A percentile compares a stretch with the other conserved stretches of the same genome.
Evolutionary conservation across 2,329 filamentous ascomycete species (phyloP).

Genomic region (Nothomitra cinnamomea): DNA sequence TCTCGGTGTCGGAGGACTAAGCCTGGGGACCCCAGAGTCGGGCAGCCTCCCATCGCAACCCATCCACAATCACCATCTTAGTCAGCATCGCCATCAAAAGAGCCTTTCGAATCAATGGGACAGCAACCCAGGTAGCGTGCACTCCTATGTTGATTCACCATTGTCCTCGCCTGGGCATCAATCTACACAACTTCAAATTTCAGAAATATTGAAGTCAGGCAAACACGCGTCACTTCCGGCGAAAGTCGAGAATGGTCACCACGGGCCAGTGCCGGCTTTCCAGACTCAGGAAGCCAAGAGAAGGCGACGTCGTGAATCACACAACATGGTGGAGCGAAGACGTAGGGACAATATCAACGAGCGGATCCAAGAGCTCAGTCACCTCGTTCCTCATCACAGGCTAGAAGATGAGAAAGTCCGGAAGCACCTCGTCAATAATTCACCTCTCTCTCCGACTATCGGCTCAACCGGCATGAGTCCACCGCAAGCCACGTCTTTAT

Average conservation of each 20-base stretch:
- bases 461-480: constrained; percentile 47
- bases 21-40: constrained; percentile 54
- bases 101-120: constrained; percentile 82
- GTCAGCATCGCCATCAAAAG: constrained; percentile 53
- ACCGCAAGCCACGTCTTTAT: constrained; percentile 69
- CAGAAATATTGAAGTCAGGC: constrained; percentile 68
- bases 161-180: constrained; percentile 67
- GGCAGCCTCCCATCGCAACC: constrained; percentile 60
- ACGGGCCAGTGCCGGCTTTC: constrained; percentile 30
- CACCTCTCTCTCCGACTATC: constrained; percentile 70
- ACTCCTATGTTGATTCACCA: constrained; percentile 76
- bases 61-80: constrained; percentile 48
- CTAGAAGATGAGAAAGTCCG: constrained; percentile 94
- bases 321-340: constrained; percentile 89
- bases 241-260: constrained; percentile 47
- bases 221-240: constrained; percentile 78
- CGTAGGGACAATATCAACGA: constrained; percentile 98
- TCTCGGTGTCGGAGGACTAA: constrained; percentile 54
- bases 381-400: constrained; percentile 78
- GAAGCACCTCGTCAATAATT: constrained; percentile 86
- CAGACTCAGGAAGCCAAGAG: constrained; percentile 89
- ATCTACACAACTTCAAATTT: constrained; percentile 53
- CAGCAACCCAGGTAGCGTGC: constrained; percentile 65
- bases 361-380: constrained; percentile 88
- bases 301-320: constrained; percentile 77